These are phyloP conservation scores for Tillandsia fasciculata DNA, from an alignment of 176 grass and related monocot species.

Conservation along the genomic window DNA sequence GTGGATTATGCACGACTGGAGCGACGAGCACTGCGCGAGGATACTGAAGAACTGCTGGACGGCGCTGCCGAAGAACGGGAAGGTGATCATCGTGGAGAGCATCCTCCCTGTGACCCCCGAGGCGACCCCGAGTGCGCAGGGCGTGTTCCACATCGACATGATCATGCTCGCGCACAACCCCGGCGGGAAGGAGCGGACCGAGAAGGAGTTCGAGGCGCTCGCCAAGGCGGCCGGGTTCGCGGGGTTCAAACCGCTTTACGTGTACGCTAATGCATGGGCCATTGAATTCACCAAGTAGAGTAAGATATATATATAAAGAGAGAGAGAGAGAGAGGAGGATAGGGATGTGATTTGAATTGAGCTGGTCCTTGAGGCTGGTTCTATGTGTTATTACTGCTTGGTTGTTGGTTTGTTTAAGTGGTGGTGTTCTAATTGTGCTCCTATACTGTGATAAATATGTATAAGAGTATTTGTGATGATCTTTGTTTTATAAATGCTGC, in stretches of 20 bases:
- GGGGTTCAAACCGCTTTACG: conserved; percentile 37
- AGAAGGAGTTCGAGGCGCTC: conserved; percentile 59
- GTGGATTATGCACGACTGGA: conserved; percentile 98
- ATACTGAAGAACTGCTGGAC: conserved; percentile 89
- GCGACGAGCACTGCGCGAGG: conserved; percentile 57
- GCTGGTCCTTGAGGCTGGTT: too few relatives aligned
- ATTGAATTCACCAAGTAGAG: conserved; percentile 79
- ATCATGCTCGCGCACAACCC: conserved; percentile 99
- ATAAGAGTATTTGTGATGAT: too few relatives aligned
- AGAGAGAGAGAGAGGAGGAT: background rate
- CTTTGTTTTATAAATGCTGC: too few relatives aligned
- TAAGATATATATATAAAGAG: background rate
- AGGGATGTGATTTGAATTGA: background rate
- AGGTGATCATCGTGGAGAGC: conserved; percentile 77
- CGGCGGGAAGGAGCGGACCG: conserved; percentile 74
- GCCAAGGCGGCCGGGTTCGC: conserved; percentile 48
- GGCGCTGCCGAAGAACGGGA: conserved; percentile 57
- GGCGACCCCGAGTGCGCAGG: conserved; percentile 44
- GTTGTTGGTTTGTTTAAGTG: too few relatives aligned
- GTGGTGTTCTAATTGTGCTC: too few relatives aligned
- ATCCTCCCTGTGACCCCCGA: conserved; percentile 53
- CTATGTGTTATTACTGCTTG: too few relatives aligned
- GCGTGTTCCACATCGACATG: conserved; percentile 64
- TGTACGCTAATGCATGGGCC: conserved; percentile 47
- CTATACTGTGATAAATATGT: too few relatives aligned